These are phyloP conservation scores for Avena sativa DNA, from an alignment of 176 grass and related monocot species.

Conservation along the genomic window DNA sequence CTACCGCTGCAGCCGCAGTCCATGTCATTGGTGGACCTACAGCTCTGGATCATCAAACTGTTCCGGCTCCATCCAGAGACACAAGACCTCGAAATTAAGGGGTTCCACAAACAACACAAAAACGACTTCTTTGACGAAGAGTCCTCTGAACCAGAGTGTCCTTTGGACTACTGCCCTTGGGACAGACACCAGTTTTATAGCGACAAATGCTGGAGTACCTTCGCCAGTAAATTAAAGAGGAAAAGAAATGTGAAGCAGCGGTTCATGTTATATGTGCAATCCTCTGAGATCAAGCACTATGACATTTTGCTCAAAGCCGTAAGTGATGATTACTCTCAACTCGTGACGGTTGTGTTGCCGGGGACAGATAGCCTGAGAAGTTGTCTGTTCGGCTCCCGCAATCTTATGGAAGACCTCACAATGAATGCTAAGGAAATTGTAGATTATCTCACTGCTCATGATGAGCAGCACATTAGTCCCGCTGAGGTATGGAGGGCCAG, in stretches of 20 bases:
- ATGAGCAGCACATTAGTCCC: neutral
- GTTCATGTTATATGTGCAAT: constrained; percentile 26
- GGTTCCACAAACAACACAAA: neutral
- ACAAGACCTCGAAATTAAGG: constrained; percentile 23
- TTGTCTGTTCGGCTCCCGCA: neutral
- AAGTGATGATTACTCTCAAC: neutral
- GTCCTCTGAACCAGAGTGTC: neutral
- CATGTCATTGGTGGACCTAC: constrained; percentile 35
- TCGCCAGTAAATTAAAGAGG: constrained; percentile 28
- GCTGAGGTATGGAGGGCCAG: constrained; percentile 26
- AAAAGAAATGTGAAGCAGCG: neutral
- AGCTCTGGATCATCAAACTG: constrained; percentile 34
- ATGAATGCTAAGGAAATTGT: neutral
- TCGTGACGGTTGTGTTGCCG: constrained; percentile 19
- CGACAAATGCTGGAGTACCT: constrained; percentile 13
- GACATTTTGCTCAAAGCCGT: neutral
- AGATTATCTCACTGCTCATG: neutral
- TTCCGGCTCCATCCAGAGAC: constrained; percentile 36
- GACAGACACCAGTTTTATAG: neutral
- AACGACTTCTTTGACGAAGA: neutral
- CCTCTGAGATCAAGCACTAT: constrained; percentile 28
- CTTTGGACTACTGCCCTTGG: neutral
- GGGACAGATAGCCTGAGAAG: neutral
- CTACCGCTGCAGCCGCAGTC: constrained; percentile 24
- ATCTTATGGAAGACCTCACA: neutral